A percentile compares a stretch with the other conserved stretches of the same genome.
These are phyloP conservation scores for Tetrahymena borealis DNA, from an alignment of 73 alveolate species.

Conservation along the genomic window DNA sequence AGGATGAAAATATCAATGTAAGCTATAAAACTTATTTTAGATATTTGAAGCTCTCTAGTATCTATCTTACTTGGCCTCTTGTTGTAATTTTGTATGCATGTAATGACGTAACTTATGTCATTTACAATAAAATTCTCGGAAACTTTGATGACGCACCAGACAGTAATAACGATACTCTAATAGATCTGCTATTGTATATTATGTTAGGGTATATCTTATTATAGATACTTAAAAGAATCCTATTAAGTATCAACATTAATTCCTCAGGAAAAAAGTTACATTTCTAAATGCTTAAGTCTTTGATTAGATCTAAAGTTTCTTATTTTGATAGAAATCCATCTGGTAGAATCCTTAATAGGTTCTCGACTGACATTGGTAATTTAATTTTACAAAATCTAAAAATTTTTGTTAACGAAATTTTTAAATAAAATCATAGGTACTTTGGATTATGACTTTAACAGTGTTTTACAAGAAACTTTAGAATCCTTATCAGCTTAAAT, in stretches of 20 bases:
- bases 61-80: neutral
- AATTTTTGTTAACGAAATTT: neutral
- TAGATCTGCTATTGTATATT: neutral
- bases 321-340: slow-evolving; percentile 14
- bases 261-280: neutral
- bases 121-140: neutral
- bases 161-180: neutral
- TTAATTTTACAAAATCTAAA: neutral
- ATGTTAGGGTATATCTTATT: neutral
- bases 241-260: neutral
- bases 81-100: neutral
- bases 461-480: no score
- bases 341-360: slow-evolving; percentile 25
- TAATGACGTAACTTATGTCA: neutral
- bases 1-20: no score
- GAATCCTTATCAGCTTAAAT: no score
- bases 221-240: neutral
- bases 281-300: neutral
- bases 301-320: neutral
- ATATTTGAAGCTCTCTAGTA: neutral
- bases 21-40: no score
- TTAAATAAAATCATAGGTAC: no score
- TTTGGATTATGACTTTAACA: no score
- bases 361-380: slow-evolving; percentile 9
- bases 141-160: neutral